phyloP scores from a whole-genome alignment of 345 rosid species.

The Brassica juncea region DNA sequence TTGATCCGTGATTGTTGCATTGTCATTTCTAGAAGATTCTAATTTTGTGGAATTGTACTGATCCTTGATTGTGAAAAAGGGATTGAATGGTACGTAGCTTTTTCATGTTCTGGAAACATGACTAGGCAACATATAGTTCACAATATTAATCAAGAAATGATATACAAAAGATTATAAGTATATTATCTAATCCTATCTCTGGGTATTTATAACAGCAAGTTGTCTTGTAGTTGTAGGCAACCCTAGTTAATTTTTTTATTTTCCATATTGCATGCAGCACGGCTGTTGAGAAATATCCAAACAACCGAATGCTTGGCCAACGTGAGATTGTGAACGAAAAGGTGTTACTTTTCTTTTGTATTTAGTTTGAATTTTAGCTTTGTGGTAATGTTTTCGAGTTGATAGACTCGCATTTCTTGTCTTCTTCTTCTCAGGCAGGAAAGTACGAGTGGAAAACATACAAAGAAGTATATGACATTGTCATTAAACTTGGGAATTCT shows the following conservation, averaged over 20 bases:
- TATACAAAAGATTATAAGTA: neutral
- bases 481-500: slow-evolving; percentile 68
- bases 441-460: slow-evolving; percentile 75
- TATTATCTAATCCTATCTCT: neutral
- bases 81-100: neutral
- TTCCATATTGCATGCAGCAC: slow-evolving; percentile 45
- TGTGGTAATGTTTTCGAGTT: neutral
- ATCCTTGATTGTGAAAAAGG: neutral
- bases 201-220: neutral
- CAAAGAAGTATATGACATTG: slow-evolving; percentile 66
- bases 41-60: neutral
- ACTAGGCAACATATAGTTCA: neutral
- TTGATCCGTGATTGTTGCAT: neutral
- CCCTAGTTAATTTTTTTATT: neutral
- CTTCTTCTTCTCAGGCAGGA: slow-evolving; percentile 53
- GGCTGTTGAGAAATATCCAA: slow-evolving; percentile 68
- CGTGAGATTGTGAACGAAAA: slow-evolving; percentile 67
- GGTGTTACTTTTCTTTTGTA: slow-evolving; percentile 40
- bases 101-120: neutral
- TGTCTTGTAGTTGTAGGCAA: neutral
- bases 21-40: neutral
- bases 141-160: neutral
- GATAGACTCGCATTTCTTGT: neutral
- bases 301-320: slow-evolving; percentile 71
- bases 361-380: neutral